A percentile compares a stretch with the other conserved stretches of the same genome.
These are phyloP conservation scores for Speleostelium caveatum DNA, from an alignment of 78 protist species.

Conservation along the genomic window DNA sequence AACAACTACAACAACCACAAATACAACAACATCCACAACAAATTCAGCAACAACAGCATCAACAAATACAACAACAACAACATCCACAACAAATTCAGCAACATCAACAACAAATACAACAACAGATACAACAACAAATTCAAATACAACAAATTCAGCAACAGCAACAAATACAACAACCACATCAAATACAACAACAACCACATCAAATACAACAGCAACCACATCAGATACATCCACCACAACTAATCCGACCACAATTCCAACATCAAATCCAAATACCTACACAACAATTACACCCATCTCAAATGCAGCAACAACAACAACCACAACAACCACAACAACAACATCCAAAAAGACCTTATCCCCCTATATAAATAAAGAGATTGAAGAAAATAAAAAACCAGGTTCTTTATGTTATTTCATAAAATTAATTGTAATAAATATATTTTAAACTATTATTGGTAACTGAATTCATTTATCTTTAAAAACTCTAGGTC, in stretches of 20 bases:
- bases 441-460: no score
- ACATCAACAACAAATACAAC: slow-evolving; percentile 1
- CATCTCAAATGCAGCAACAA: not conserved
- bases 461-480: no score
- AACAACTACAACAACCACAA: not conserved
- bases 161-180: not conserved
- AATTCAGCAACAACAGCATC: not conserved
- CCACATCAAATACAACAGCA: not conserved
- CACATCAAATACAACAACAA: not conserved
- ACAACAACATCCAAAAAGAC: not conserved
- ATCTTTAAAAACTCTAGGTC: no score
- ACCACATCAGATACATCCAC: not conserved
- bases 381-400: not conserved
- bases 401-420: not conserved
- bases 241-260: not conserved
- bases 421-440: no score
- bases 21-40: not conserved
- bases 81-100: not conserved
- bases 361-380: not conserved
- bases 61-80: slow-evolving; percentile 2
- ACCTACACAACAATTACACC: no score
- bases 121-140: not conserved
- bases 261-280: not conserved
- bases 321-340: slow-evolving; percentile 4
- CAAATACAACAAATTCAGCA: not conserved